Base-by-base conservation (phyloP, 306 rosid species). In the Boehmeria nivea region DNA sequence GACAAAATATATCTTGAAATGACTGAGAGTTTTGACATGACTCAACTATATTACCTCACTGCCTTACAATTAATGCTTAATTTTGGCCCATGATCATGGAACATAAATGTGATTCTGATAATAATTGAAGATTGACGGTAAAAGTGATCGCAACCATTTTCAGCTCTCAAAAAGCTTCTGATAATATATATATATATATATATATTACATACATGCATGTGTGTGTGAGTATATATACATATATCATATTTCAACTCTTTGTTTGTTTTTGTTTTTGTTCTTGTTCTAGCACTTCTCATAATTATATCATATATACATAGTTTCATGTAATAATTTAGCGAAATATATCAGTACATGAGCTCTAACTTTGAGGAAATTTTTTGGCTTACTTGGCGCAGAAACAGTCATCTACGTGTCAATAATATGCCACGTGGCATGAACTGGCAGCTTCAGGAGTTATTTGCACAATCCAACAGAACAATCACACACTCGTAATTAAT, bases 331-430 rank as follows among this genome's bases (percentile, higher is more conserved):
- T 31, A 31, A 31, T 31, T 31, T 31, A 4, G 36, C n/a, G 36
- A 31, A 31, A 31, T 31, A 31, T 2, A 2, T 31, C 9, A 10
- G 9, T 31, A n/a, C 36, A 31, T 10, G 36, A 31, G 36, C 26
- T 18, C 56, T 17, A 13, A 38, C 33, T 38, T 21, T 36, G 34
- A 19, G 14, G 12, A 20, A 19, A 0, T 40, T 6, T 21, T 8
- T 50, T 27, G 61, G 49, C 50, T 26, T 61, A 55, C 16, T 17
- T 59, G 79, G 68, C 36, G 13, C 57, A 65, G 53, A 53, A 2
- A 15, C 50, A 23, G 24, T 38, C 33, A n/a, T 40, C 49, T 37
- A 74, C 36, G 78, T 78, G 82, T 75, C 23, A 60, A 62, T 8
- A 54, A 54, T 61, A 72, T 60, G 70, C 69, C 47, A 17, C 12